Evolutionary conservation across 768 basidiomycete genomes (phyloP).

Genomic region (Tulasnella sp.): DNA sequence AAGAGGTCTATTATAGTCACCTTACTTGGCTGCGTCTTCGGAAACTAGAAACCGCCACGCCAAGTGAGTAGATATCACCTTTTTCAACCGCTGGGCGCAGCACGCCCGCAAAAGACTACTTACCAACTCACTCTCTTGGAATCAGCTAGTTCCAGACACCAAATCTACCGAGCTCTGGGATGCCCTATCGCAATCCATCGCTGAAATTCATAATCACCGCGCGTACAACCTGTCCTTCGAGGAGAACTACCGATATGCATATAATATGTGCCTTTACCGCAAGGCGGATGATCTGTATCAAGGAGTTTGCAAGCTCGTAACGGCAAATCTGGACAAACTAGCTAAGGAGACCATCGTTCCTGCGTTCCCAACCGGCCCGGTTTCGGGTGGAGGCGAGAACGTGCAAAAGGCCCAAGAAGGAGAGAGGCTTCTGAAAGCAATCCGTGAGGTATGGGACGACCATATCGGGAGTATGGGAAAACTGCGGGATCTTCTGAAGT

Average conservation of each 20-base stretch:
- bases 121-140: not conserved
- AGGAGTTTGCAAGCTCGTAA: conserved; percentile 67
- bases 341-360: conserved; percentile 69
- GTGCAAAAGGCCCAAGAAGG: conserved; percentile 72
- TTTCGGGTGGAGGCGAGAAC: conserved; percentile 39
- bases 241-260: conserved; percentile 87
- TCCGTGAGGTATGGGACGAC: conserved; percentile 86
- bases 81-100: not conserved
- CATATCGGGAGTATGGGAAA: conserved; percentile 83
- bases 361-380: conserved; percentile 57
- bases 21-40: not conserved
- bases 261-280: conserved; percentile 86
- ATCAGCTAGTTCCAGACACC: conserved; percentile 46
- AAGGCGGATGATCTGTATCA: conserved; percentile 78
- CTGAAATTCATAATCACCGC: conserved; percentile 91
- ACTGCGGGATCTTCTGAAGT: conserved; percentile 80
- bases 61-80: conserved; percentile 11
- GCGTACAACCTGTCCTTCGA: conserved; percentile 81
- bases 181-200: conserved; percentile 70
- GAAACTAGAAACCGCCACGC: conserved; percentile 20
- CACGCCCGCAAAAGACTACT: not conserved
- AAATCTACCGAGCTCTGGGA: conserved; percentile 76
- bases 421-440: conserved; percentile 70
- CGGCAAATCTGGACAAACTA: conserved; percentile 70
- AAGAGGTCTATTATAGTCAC: not conserved